Conservation (phyloP, 2,329 filamentous ascomycete genomes). For the Ceratocystis variospora region DNA sequence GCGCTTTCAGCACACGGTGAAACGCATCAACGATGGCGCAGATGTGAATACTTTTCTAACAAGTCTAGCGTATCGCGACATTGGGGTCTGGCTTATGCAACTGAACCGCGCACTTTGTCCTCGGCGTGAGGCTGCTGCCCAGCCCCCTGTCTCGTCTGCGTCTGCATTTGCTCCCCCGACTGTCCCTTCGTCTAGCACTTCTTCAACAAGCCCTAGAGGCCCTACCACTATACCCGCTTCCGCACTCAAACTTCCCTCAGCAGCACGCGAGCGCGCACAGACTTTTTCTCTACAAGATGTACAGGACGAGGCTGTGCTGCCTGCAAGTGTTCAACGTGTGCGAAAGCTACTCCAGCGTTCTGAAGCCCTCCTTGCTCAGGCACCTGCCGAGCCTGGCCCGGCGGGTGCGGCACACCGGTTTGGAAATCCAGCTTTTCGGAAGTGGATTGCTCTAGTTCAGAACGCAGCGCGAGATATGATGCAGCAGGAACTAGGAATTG, state of each 20-base stretch:
- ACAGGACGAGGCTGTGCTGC: constrained; percentile 23
- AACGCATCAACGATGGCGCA: constrained; percentile 70
- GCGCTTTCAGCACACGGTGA: constrained; percentile 55
- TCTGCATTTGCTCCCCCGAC: not conserved
- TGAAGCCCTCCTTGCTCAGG: constrained; percentile 55
- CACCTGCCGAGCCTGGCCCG: constrained; percentile 62
- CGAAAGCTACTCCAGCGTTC: constrained; percentile 52
- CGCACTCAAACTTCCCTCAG: constrained; percentile 20
- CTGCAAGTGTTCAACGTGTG: constrained; percentile 47
- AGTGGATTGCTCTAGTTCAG: constrained; percentile 61
- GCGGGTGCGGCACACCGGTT: constrained; percentile 55
- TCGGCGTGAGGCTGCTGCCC: constrained; percentile 30
- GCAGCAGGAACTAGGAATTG: constrained; percentile 23
- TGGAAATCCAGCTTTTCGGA: constrained; percentile 80
- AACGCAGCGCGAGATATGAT: constrained; percentile 43
- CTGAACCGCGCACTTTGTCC: constrained; percentile 81
- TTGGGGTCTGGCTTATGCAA: constrained; percentile 77
- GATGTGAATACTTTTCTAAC: constrained; percentile 71
- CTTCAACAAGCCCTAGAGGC: too few relatives aligned
- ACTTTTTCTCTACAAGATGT: constrained; percentile 13
- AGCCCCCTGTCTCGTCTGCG: not conserved
- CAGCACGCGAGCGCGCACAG: constrained; percentile 19
- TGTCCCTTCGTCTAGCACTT: not conserved
- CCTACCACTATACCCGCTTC: not conserved
- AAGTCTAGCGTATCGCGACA: constrained; percentile 72